phyloP scores from a whole-genome alignment of 176 grass and related monocot genomes.

The Avena sativa region DNA sequence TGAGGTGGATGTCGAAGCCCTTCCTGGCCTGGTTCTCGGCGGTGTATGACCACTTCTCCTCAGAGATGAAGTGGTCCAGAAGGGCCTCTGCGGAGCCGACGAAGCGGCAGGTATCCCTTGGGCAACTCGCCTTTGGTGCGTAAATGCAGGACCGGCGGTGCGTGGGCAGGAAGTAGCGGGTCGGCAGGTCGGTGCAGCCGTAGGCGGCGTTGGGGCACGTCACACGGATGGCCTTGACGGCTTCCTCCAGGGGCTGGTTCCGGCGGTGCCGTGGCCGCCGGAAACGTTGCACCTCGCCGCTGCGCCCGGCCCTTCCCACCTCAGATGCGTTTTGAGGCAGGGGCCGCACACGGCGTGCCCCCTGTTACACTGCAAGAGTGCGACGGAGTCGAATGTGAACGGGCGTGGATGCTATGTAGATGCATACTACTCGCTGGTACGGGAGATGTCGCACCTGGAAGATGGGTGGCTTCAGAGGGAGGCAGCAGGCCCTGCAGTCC shows the following conservation, averaged over 20 bases:
- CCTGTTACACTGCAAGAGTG: neutral
- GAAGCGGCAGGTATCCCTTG: neutral
- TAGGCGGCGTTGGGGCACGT: neutral
- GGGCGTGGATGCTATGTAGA: neutral
- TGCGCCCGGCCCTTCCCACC: neutral
- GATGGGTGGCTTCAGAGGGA: neutral
- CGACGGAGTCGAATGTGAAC: neutral
- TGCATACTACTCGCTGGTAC: neutral
- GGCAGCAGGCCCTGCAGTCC: neutral
- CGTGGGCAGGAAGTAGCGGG: neutral
- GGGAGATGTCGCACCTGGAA: neutral
- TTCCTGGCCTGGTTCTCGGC: neutral
- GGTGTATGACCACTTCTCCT: neutral
- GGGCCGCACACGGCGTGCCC: constrained; percentile 16
- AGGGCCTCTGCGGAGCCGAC: neutral
- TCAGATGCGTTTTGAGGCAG: neutral
- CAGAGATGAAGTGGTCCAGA: neutral
- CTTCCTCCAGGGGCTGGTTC: neutral
- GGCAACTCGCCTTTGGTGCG: neutral
- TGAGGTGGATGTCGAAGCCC: neutral
- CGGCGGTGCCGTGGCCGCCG: neutral
- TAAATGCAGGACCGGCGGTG: neutral
- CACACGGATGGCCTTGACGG: neutral
- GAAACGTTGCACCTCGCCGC: neutral
- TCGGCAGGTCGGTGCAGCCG: neutral